phyloP scores from a whole-genome alignment of 1,284 basidiomycete species.

The Irpex sp. region DNA sequence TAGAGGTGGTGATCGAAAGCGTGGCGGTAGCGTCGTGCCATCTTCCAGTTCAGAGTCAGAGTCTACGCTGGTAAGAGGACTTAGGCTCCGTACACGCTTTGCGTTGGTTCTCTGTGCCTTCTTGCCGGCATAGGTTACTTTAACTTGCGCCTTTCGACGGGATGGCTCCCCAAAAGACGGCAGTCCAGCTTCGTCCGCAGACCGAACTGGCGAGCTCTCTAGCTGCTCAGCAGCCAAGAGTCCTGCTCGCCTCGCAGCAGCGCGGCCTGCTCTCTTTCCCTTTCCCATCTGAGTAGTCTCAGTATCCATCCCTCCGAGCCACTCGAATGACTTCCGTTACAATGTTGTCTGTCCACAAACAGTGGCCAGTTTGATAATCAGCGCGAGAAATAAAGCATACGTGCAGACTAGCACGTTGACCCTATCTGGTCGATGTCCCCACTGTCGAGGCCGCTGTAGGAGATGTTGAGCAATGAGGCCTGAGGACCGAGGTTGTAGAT shows the following conservation, averaged over 20 bases:
- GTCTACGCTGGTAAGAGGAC: neutral
- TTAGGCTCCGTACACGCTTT: neutral
- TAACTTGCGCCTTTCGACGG: constrained; percentile 1
- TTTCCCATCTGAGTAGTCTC: neutral
- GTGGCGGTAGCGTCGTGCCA: neutral
- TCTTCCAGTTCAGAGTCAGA: neutral
- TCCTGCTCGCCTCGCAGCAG: constrained; percentile 25
- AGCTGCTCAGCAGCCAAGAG: constrained; percentile 23
- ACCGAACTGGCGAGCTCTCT: constrained; percentile 20
- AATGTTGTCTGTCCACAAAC: too few species aligned
- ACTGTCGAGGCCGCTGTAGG: too few species aligned
- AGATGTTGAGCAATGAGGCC: too few species aligned
- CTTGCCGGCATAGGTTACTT: constrained; percentile 5
- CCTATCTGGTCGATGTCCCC: too few species aligned
- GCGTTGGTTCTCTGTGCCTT: neutral
- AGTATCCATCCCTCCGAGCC: neutral
- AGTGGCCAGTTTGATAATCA: too few species aligned
- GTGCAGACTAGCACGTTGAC: too few species aligned
- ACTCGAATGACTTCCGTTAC: neutral
- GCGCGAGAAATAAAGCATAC: too few species aligned
- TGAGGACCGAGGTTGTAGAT: too few species aligned
- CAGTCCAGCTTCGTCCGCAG: constrained; percentile 16
- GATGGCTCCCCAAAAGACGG: constrained; percentile 21
- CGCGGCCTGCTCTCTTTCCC: constrained; percentile 14
- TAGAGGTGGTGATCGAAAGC: neutral